A percentile compares a stretch with the other conserved stretches of the same genome.
Conservation (phyloP, 768 basidiomycete species). For the Holtermanniella nyarrowii region DNA sequence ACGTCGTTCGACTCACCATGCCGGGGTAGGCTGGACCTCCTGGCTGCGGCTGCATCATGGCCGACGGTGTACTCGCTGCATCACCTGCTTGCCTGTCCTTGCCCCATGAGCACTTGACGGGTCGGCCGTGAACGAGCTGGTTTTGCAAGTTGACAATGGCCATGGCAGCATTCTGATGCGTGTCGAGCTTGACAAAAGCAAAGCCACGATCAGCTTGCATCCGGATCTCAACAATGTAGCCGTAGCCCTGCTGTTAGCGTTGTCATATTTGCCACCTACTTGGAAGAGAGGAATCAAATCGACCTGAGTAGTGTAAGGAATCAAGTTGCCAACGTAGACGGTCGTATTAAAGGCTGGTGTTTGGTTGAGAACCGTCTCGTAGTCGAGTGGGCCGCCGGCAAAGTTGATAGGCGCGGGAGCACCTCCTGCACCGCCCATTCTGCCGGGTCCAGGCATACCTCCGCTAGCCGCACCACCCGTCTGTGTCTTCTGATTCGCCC, state of each 20-base stretch:
- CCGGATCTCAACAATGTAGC: conserved; percentile 95
- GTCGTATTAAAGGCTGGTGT: conserved; percentile 90
- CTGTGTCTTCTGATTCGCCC: conserved; percentile 99
- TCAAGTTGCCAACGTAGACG: conserved; percentile 96
- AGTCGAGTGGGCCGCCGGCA: conserved; percentile 40
- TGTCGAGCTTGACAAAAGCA: conserved; percentile 97
- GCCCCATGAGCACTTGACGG: conserved; percentile 98
- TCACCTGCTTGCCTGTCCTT: conserved; percentile 56
- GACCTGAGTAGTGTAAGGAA: conserved; percentile 92
- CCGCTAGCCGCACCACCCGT: conserved; percentile 44
- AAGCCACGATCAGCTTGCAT: conserved; percentile 99
- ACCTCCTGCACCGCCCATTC: conserved; percentile 25
- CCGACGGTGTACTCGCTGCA: conserved; percentile 3
- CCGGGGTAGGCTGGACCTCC: conserved; percentile 53
- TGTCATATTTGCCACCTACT: conserved; percentile 4
- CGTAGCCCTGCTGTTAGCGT: conserved; percentile 63
- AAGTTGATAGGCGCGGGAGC: conserved; percentile 80
- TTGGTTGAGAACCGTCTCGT: conserved; percentile 86
- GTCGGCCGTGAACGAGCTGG: conserved; percentile 90
- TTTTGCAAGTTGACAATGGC: conserved; percentile 96
- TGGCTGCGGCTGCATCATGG: conserved; percentile 41
- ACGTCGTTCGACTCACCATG: conserved; percentile 51
- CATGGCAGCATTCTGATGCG: conserved; percentile 95
- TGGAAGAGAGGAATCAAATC: conserved; percentile 92
- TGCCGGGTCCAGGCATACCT: conserved; percentile 7